These are phyloP conservation scores for Aureobasidium namibiae DNA, from an alignment of 2,329 filamentous ascomycete genomes.

Conservation along the genomic window DNA sequence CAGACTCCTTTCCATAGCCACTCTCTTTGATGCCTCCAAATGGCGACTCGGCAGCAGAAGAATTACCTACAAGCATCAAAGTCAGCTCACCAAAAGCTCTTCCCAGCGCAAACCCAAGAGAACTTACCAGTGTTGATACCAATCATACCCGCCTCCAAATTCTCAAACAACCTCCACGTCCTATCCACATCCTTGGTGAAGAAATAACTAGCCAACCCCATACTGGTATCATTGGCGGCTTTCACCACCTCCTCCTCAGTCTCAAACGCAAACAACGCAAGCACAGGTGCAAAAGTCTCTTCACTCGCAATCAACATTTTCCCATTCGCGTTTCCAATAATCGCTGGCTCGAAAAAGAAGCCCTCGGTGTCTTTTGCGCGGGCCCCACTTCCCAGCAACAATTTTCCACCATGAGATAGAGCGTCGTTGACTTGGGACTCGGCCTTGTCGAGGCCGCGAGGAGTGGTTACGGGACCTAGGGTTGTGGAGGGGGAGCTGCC, in stretches of 20 bases:
- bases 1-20: slow-evolving; percentile 60
- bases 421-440: slow-evolving; percentile 57
- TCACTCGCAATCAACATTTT: slow-evolving; percentile 51
- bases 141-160: slow-evolving; percentile 62
- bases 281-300: slow-evolving; percentile 59
- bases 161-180: slow-evolving; percentile 58
- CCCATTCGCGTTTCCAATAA: slow-evolving; percentile 50
- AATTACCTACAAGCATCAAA: slow-evolving; percentile 39
- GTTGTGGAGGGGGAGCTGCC: slow-evolving; percentile 49
- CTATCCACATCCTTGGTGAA: slow-evolving; percentile 62
- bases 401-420: slow-evolving; percentile 50
- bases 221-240: slow-evolving; percentile 52
- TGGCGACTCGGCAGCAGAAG: slow-evolving; percentile 57
- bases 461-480: slow-evolving; percentile 53
- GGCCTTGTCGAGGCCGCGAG: slow-evolving; percentile 49
- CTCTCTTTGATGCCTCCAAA: slow-evolving; percentile 62
- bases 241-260: slow-evolving; percentile 56
- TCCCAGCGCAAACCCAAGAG: slow-evolving; percentile 16
- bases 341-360: slow-evolving; percentile 64
- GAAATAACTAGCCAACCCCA: slow-evolving; percentile 59
- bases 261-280: slow-evolving; percentile 56
- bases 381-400: slow-evolving; percentile 52
- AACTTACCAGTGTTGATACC: slow-evolving; percentile 50
- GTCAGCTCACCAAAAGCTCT: no score
- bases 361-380: slow-evolving; percentile 36